A percentile compares a stretch with the other conserved stretches of the same genome.
Evolutionary conservation across 208 protist species (phyloP).

Genomic region (Acanthamoeba comandoni): DNA sequence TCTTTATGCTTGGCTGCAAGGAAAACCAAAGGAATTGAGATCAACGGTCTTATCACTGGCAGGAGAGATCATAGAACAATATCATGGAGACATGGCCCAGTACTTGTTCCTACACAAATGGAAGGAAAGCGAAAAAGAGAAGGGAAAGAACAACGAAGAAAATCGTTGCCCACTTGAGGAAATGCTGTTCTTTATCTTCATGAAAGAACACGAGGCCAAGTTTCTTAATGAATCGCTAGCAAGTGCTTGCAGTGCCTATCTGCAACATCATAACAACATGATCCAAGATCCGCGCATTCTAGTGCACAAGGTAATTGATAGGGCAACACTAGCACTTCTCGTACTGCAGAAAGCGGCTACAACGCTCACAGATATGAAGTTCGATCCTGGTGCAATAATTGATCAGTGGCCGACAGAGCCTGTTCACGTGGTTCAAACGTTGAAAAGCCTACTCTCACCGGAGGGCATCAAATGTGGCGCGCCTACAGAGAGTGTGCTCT

Average conservation of each 20-base stretch:
- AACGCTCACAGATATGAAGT: no score
- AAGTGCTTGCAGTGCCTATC: no score
- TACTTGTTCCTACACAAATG: background rate
- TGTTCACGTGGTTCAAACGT: no score
- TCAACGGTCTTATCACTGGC: background rate
- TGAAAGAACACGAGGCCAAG: background rate
- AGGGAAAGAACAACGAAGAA: background rate
- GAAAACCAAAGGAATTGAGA: background rate
- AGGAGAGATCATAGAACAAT: background rate
- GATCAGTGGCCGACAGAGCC: no score
- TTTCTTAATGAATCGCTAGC: no score
- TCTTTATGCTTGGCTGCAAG: background rate
- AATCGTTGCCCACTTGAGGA: background rate
- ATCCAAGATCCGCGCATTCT: no score
- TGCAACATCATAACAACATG: no score
- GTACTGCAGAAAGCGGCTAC: no score
- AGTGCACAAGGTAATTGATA: no score
- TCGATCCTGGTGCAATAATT: no score
- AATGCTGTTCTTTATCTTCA: conserved; percentile 2
- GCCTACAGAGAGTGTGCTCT: background rate
- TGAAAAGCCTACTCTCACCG: no score
- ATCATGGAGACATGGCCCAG: background rate
- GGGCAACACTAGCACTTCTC: no score
- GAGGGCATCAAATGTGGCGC: background rate
- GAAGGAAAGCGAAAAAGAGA: background rate